phyloP scores from a whole-genome alignment of 257 asterid genomes.

The Ballota nigra region DNA sequence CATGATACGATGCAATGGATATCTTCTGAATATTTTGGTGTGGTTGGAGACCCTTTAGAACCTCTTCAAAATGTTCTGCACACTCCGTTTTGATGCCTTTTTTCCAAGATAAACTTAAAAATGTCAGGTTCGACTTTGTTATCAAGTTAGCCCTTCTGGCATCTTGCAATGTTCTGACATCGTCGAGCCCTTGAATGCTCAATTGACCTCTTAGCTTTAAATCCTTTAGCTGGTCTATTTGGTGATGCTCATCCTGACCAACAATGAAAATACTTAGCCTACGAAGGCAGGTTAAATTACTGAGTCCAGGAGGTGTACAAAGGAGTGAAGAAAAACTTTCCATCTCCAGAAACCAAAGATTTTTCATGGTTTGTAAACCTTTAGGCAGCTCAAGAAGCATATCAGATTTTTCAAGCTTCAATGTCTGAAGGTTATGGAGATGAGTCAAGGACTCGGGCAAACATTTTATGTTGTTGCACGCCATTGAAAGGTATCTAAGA shows the following conservation, averaged over 20 bases:
- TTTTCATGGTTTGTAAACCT: conserved; percentile 22
- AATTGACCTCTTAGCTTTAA: conserved; percentile 18
- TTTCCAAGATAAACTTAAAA: conserved; percentile 21
- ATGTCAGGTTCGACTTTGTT: neutral
- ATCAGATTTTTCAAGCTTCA: neutral
- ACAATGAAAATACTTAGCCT: conserved; percentile 30
- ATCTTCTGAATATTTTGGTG: conserved; percentile 19
- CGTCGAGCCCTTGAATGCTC: conserved; percentile 25
- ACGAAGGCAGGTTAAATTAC: conserved; percentile 14
- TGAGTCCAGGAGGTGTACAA: conserved; percentile 25
- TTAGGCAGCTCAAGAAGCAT: conserved; percentile 19
- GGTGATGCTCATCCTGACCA: conserved; percentile 19
- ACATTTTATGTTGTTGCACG: neutral
- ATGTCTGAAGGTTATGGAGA: conserved; percentile 27
- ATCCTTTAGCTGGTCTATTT: conserved; percentile 27
- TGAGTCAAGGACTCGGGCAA: conserved; percentile 21
- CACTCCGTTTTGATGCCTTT: neutral
- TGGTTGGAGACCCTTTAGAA: conserved; percentile 28
- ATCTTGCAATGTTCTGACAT: conserved; percentile 17
- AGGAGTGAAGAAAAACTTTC: neutral
- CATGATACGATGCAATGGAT: conserved; percentile 11
- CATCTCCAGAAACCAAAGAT: conserved; percentile 25
- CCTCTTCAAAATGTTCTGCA: conserved; percentile 21
- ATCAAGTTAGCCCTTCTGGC: conserved; percentile 27
- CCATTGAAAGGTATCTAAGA: conserved; percentile 11